Evolutionary conservation across 148 eudicot genomes (phyloP).

Genomic region (Fallopia convolvulus): DNA sequence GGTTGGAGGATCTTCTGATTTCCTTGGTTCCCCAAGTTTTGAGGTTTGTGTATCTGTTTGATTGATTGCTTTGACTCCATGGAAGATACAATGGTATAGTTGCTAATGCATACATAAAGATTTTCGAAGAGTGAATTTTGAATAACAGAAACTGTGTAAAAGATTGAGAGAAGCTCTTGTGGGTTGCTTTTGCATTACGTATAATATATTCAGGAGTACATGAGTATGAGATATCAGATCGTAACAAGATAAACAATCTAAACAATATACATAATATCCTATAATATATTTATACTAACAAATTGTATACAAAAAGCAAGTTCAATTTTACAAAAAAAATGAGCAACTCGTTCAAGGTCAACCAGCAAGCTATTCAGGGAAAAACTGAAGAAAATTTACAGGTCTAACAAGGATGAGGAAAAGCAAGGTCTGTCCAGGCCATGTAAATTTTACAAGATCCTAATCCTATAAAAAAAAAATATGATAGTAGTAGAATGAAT

Average conservation of each 20-base stretch:
- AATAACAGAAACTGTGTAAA: neutral
- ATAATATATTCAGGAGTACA: no score
- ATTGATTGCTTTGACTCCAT: no score
- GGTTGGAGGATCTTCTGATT: neutral
- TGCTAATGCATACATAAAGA: no score
- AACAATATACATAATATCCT: no score
- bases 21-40: neutral
- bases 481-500: neutral
- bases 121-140: neutral
- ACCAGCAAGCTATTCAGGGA: neutral
- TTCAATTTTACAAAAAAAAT: neutral
- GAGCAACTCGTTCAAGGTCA: neutral
- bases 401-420: neutral
- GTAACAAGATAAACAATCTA: no score
- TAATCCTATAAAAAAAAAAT: neutral
- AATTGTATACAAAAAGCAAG: neutral
- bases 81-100: no score
- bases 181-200: no score
- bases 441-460: neutral
- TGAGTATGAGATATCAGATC: no score
- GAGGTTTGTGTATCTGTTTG: no score
- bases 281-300: no score
- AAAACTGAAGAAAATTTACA: neutral
- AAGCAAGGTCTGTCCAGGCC: neutral
- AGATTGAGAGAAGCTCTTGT: no score